Evolutionary conservation across 2,329 filamentous ascomycete species (phyloP), one percentile per base, ranked within the genome.

Genomic region (Truncatella angustata): DNA sequence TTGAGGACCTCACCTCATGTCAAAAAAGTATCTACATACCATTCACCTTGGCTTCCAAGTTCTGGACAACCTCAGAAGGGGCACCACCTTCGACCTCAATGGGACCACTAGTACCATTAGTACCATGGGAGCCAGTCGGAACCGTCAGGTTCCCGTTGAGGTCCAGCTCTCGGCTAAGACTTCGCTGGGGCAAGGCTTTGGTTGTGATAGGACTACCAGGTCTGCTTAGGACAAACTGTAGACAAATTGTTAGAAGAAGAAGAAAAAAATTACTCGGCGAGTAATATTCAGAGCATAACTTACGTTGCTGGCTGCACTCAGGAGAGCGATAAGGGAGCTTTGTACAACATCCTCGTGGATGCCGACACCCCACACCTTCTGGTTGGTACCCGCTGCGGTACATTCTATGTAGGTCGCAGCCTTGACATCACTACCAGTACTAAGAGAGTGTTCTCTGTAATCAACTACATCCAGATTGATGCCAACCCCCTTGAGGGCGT

Each of bases 351-450:
- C 93, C 68, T 93, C 87, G 68, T 97, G 90, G 61, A 97, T 90
- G 30, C 90, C 91, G 5, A 96, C 88, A 60, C 91, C 91, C 91
- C 91, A 96, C 2, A 96, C 87, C 63, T 83, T 87, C 63, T 90
- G 78, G 50, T 80, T 81, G 56, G 79, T 86, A 43, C 81, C 84
- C 4, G 81, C 73, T 18, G 85, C 80, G 24, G 81, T 91, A 71
- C 91, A 96, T 70, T 97, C 90, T 58, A 97, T 96, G 67, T 95
- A 97, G 2, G 92, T 90, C 2, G 91, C 93, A n/a, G 93, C 93
- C 76, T 95, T 95, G 59, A 93, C 90, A 55, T 91, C 84, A 52
- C 85, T 82, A 55, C 90, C 90, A 48, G 80, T 78, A 58, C 91
- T 91, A 60, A 97, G 91, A 24, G 92, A 88, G 72, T 97, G 93